These are phyloP conservation scores for Plasmodium vivax DNA, from an alignment of 169 alveolate species.

Conservation along the genomic window DNA sequence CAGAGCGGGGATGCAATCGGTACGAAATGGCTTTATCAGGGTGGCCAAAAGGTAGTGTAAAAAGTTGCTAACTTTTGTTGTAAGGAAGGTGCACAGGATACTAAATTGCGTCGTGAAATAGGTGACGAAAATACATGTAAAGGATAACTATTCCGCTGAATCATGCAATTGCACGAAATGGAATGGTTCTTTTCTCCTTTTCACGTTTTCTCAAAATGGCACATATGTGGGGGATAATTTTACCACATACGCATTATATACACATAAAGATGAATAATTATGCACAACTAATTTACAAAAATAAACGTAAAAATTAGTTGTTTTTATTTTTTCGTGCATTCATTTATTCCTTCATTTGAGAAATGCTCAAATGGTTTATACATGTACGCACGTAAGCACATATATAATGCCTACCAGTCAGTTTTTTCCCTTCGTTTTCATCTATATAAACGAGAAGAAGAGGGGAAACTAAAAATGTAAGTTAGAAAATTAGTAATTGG, in stretches of 20 bases:
- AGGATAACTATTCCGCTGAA: not conserved
- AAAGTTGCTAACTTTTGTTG: not conserved
- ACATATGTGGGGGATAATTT: not conserved
- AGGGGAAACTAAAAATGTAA: constrained; percentile 1
- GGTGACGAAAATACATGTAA: not conserved
- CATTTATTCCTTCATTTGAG: not conserved
- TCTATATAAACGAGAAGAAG: not conserved
- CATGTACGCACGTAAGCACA: not conserved
- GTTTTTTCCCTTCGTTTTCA: not conserved
- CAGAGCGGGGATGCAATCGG: not conserved
- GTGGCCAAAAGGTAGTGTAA: not conserved
- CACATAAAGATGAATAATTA: not conserved
- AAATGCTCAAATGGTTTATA: not conserved
- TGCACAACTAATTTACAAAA: not conserved
- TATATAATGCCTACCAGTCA: not conserved
- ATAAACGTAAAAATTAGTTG: not conserved
- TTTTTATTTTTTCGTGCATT: not conserved
- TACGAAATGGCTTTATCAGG: not conserved
- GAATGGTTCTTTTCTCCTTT: not conserved
- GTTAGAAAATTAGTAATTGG: not conserved
- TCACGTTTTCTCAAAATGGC: not conserved
- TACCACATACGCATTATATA: not conserved
- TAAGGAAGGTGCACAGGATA: not conserved
- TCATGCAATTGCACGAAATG: not conserved
- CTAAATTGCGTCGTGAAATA: not conserved